Percentiles rank a stretch among this genome's conserved stretches.
These are phyloP conservation scores for Schwanniomyces occidentalis DNA, from an alignment of 805 yeast genomes.

Conservation along the genomic window DNA sequence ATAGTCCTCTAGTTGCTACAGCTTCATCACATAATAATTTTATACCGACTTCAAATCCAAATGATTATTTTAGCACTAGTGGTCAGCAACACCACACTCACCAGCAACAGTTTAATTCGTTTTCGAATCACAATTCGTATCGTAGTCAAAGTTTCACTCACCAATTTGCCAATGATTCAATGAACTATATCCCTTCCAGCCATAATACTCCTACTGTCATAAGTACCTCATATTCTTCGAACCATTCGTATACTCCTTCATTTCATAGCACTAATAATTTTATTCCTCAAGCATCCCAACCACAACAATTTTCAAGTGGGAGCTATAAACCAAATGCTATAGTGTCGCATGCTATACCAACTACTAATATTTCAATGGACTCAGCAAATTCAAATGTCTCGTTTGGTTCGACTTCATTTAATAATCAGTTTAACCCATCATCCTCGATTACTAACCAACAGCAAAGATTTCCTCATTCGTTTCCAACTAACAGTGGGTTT, in stretches of 20 bases:
- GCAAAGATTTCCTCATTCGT: slow-evolving; percentile 13
- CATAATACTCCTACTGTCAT: slow-evolving; percentile 46
- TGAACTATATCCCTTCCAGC: slow-evolving; percentile 39
- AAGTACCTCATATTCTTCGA: slow-evolving; percentile 43
- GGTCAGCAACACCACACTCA: neutral
- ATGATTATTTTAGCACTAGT: slow-evolving; percentile 2
- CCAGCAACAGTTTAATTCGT: slow-evolving; percentile 4
- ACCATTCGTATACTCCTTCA: slow-evolving; percentile 37
- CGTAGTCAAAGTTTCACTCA: slow-evolving; percentile 2
- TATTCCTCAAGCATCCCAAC: slow-evolving; percentile 12
- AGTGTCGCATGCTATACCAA: slow-evolving; percentile 46
- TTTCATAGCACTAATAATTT: slow-evolving; percentile 10
- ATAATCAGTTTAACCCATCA: slow-evolving; percentile 2
- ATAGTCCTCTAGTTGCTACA: slow-evolving; percentile 3
- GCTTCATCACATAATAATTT: slow-evolving; percentile 6
- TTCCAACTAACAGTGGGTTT: slow-evolving; percentile 7
- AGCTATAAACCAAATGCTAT: slow-evolving; percentile 14
- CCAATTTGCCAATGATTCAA: slow-evolving; percentile 12
- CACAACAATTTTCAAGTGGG: slow-evolving; percentile 5
- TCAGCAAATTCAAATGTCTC: slow-evolving; percentile 29
- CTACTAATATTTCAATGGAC: slow-evolving; percentile 55
- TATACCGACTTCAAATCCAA: slow-evolving; percentile 10
- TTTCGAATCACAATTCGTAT: slow-evolving; percentile 7
- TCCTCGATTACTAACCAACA: slow-evolving; percentile 5
- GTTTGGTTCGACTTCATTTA: slow-evolving; percentile 9